phyloP scores from a whole-genome alignment of 805 yeast species.

The Barnettozyma pratensis region DNA sequence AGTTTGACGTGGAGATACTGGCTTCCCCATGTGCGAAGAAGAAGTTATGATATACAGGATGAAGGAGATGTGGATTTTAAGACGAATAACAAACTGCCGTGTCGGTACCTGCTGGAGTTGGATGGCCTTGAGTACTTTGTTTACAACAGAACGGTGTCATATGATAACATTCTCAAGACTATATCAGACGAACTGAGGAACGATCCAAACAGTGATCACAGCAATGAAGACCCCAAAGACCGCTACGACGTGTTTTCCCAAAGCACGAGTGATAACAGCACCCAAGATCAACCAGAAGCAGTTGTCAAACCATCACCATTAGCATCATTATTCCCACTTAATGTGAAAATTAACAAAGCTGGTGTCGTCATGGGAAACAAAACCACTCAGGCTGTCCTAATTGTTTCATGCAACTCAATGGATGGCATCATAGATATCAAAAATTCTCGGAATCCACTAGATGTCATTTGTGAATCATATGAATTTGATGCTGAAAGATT shows the following conservation, averaged over 20 bases:
- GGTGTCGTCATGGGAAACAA: slow-evolving; percentile 78
- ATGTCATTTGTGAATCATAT: slow-evolving; percentile 45
- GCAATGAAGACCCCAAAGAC: slow-evolving; percentile 14
- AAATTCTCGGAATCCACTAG: slow-evolving; percentile 45
- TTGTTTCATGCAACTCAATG: slow-evolving; percentile 52
- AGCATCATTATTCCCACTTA: slow-evolving; percentile 53
- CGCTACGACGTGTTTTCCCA: slow-evolving; percentile 9
- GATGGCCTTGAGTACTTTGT: slow-evolving; percentile 81
- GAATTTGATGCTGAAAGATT: slow-evolving; percentile 45
- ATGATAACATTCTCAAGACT: slow-evolving; percentile 52
- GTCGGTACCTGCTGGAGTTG: slow-evolving; percentile 50
- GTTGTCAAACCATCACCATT: slow-evolving; percentile 11
- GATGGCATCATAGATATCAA: slow-evolving; percentile 55
- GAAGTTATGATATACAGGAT: slow-evolving; percentile 9
- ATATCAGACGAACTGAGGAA: slow-evolving; percentile 21
- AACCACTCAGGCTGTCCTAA: slow-evolving; percentile 66
- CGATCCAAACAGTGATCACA: slow-evolving; percentile 10
- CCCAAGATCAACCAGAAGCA: slow-evolving; percentile 1
- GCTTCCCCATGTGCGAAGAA: slow-evolving; percentile 44
- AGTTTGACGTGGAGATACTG: slow-evolving; percentile 90
- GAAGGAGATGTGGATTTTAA: slow-evolving; percentile 17
- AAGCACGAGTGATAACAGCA: slow-evolving; percentile 11
- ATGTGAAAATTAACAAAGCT: slow-evolving; percentile 54
- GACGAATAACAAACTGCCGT: slow-evolving; percentile 46
- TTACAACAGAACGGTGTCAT: slow-evolving; percentile 76